Percentiles rank a stretch among this genome's conserved stretches.
Conservation (phyloP, 306 rosid species). For the Quercus suber region DNA sequence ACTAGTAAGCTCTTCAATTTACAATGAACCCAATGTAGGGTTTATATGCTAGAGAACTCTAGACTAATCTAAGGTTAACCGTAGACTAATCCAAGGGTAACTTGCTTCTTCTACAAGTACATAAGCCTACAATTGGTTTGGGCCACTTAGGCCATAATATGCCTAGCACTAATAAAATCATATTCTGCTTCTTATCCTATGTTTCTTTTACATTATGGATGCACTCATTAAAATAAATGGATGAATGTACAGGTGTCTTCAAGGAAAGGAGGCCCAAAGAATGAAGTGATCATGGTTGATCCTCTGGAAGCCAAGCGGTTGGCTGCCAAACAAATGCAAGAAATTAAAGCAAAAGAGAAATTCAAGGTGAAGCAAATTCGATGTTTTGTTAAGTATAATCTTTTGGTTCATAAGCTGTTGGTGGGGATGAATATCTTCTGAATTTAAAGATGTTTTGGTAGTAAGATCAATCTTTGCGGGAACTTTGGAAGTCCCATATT, state of each 20-base stretch:
- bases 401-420: not conserved
- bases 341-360: conserved; percentile 71
- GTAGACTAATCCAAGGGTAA: too few species aligned
- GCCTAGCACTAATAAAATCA: not conserved
- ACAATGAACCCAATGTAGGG: not conserved
- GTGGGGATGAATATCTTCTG: not conserved
- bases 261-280: conserved; percentile 39
- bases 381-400: not conserved
- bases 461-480: not conserved
- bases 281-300: conserved; percentile 82
- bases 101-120: too few species aligned
- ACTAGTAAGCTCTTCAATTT: too few species aligned
- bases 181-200: conserved; percentile 2
- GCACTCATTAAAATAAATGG: not conserved
- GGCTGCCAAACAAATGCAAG: conserved; percentile 88
- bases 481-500: not conserved
- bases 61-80: too few species aligned
- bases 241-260: conserved; percentile 54
- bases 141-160: too few species aligned
- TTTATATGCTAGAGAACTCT: too few species aligned
- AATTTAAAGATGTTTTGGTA: not conserved
- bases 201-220: not conserved
- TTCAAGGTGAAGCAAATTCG: conserved; percentile 49
- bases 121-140: too few species aligned
- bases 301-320: conserved; percentile 90